phyloP scores from a whole-genome alignment of 1,284 basidiomycete species.

The Takashimella koratensis region DNA sequence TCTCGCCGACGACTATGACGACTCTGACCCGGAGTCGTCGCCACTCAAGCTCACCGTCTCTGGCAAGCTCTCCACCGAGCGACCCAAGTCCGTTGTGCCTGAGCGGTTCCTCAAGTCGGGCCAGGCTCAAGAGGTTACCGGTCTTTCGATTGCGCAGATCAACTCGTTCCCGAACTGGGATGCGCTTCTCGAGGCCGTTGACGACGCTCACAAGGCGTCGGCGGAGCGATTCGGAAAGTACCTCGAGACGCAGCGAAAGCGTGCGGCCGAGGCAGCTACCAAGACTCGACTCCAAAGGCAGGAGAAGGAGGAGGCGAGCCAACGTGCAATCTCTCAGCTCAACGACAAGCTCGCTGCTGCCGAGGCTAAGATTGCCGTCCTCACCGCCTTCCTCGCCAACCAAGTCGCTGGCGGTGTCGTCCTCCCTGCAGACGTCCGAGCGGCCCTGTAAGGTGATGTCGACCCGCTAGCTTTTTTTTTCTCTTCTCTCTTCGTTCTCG shows the following conservation, averaged over 20 bases:
- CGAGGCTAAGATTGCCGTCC: not conserved
- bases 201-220: conserved; percentile 18
- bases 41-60: conserved; percentile 25
- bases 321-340: conserved; percentile 31
- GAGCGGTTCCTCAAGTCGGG: conserved; percentile 41
- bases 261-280: conserved; percentile 41
- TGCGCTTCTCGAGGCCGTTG: conserved; percentile 28
- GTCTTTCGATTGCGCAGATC: conserved; percentile 31
- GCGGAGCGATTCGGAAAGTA: conserved; percentile 38
- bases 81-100: conserved; percentile 39
- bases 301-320: conserved; percentile 36
- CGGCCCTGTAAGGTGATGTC: not conserved
- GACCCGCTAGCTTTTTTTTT: not conserved
- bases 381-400: not conserved
- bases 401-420: not conserved
- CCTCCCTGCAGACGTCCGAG: not conserved
- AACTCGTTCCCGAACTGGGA: conserved; percentile 30
- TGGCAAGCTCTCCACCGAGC: conserved; percentile 38
- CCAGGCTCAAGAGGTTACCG: conserved; percentile 30
- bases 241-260: conserved; percentile 38
- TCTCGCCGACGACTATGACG: not conserved
- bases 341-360: conserved; percentile 17
- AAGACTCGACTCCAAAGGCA: conserved; percentile 40
- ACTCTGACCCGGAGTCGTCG: conserved; percentile 3
- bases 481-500: not conserved